Conservation (phyloP, 2,329 filamentous ascomycete genomes). For the Exophiala oligosperma region DNA sequence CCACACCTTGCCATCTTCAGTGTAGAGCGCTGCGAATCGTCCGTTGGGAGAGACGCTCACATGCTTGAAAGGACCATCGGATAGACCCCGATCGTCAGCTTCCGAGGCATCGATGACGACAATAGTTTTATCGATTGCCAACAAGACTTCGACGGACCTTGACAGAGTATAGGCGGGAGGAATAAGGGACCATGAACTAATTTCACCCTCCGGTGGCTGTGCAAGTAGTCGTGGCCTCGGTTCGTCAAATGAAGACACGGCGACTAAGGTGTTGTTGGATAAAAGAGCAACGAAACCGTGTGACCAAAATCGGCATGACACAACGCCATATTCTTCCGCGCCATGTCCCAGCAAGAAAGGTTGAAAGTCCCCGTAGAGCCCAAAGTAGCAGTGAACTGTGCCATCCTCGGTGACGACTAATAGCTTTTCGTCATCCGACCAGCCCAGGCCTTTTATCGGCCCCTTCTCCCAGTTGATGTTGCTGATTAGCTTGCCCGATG, state of each 20-base stretch:
- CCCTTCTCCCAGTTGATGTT: constrained; percentile 89
- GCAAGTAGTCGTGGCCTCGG: constrained; percentile 84
- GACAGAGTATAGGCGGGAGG: constrained; percentile 86
- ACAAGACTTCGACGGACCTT: constrained; percentile 85
- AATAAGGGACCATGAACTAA: constrained; percentile 87
- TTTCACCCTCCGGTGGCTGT: constrained; percentile 70
- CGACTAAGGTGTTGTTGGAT: constrained; percentile 80
- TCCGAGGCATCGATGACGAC: constrained; percentile 86
- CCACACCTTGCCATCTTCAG: constrained; percentile 79
- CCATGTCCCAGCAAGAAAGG: constrained; percentile 91
- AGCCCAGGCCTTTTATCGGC: constrained; percentile 82
- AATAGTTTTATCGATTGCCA: constrained; percentile 82
- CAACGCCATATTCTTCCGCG: constrained; percentile 82
- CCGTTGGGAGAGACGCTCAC: constrained; percentile 90
- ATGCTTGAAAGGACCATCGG: constrained; percentile 89
- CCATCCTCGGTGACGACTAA: constrained; percentile 87
- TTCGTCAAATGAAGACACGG: constrained; percentile 87
- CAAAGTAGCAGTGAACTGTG: constrained; percentile 84
- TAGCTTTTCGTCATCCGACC: constrained; percentile 93
- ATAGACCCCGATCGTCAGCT: constrained; percentile 84
- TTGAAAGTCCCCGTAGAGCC: constrained; percentile 91
- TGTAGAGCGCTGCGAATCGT: constrained; percentile 83
- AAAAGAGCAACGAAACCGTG: constrained; percentile 91
- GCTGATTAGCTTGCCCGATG: constrained; percentile 82
- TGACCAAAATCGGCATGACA: constrained; percentile 87